Percentiles rank a stretch among this genome's conserved stretches.
These are phyloP conservation scores for Marasmius sp. DNA, from an alignment of 1,284 basidiomycete species.

Conservation along the genomic window DNA sequence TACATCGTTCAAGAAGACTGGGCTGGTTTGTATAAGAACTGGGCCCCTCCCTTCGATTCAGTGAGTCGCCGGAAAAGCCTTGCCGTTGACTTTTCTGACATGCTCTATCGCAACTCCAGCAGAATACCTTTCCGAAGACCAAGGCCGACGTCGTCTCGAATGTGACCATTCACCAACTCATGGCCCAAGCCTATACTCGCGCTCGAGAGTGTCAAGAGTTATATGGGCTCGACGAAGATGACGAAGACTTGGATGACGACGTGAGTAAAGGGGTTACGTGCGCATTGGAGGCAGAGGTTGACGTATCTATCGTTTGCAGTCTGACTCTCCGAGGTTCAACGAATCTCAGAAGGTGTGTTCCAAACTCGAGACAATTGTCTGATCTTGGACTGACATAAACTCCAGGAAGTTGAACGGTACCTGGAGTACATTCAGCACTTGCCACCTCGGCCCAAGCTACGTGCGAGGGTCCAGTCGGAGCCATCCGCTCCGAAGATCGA, in stretches of 20 bases:
- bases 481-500: not conserved
- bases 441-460: not conserved
- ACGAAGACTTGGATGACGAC: not conserved
- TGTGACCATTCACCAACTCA: not conserved
- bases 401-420: not conserved
- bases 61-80: not conserved
- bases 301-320: not conserved
- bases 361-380: not conserved
- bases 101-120: not conserved
- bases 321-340: not conserved
- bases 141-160: not conserved
- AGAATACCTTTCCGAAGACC: not conserved
- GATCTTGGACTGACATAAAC: not conserved
- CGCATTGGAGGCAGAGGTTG: not conserved
- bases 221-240: not conserved
- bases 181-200: not conserved
- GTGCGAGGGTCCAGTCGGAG: not conserved
- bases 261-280: not conserved
- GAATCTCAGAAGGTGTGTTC: not conserved
- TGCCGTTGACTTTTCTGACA: not conserved
- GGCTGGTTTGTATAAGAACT: not conserved
- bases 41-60: not conserved
- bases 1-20: not conserved
- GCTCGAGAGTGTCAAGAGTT: not conserved
- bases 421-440: not conserved